These are phyloP conservation scores for Coccomyxa sp. DNA, from an alignment of 139 green algal species.

Conservation along the genomic window DNA sequence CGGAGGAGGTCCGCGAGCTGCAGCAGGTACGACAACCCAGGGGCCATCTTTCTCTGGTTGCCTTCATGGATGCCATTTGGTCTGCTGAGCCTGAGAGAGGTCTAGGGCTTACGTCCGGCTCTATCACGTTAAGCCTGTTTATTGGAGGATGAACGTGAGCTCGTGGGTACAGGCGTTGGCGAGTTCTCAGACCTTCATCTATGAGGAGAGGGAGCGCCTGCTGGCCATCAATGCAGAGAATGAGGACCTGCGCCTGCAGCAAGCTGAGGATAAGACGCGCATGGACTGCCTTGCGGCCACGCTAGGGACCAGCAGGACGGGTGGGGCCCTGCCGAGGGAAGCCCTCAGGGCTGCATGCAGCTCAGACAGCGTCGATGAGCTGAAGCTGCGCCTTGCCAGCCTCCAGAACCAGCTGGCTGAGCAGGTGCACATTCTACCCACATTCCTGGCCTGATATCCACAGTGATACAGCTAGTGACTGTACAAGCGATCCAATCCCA, in stretches of 20 bases:
- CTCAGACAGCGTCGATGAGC: conserved; percentile 60
- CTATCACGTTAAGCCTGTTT: neutral
- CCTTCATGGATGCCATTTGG: too few relatives aligned
- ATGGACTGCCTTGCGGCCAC: neutral
- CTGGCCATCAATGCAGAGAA: conserved; percentile 78
- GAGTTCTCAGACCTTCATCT: conserved; percentile 78
- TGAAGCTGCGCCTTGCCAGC: conserved; percentile 73
- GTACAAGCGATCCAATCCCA: too few relatives aligned
- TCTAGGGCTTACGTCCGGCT: neutral
- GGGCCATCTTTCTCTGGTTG: neutral
- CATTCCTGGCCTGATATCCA: too few relatives aligned
- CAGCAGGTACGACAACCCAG: conserved; percentile 63
- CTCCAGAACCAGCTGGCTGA: conserved; percentile 81
- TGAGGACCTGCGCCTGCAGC: conserved; percentile 73
- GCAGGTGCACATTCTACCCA: too few relatives aligned
- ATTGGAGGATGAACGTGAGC: neutral
- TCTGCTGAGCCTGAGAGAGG: neutral
- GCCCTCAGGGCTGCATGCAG: too few relatives aligned
- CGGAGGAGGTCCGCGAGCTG: conserved; percentile 75
- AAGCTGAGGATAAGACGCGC: conserved; percentile 60
- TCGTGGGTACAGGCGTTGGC: conserved; percentile 59
- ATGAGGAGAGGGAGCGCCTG: conserved; percentile 80
- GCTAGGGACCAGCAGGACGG: too few relatives aligned
- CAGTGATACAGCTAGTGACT: too few relatives aligned
- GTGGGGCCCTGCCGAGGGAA: too few relatives aligned